A percentile compares a stretch with the other conserved stretches of the same genome.
Conservation (phyloP, 306 rosid species). For the Boehmeria nivea region DNA sequence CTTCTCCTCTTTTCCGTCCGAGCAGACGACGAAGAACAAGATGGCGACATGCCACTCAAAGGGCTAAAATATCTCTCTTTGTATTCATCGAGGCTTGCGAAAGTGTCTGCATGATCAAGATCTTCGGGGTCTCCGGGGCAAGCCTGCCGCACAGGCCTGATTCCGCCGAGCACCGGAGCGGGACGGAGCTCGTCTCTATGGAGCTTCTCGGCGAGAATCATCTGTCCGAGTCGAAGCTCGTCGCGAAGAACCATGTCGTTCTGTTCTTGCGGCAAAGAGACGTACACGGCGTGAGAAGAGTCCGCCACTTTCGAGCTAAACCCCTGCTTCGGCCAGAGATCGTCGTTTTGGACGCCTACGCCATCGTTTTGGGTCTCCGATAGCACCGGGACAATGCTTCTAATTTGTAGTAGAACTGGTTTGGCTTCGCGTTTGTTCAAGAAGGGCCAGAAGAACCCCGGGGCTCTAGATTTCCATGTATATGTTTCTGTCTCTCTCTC, state of each 20-base stretch:
- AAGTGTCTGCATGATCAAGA: no score
- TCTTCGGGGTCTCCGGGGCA: conserved; percentile 90
- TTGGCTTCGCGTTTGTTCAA: conserved; percentile 16
- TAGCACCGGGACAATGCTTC: conserved; percentile 27
- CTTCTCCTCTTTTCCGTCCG: no score
- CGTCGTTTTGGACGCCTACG: no score
- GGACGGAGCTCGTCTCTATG: conserved; percentile 22
- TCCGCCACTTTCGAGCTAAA: conserved; percentile 38
- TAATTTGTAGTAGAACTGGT: conserved; percentile 19
- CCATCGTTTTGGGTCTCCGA: no score
- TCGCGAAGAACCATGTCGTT: conserved; percentile 32
- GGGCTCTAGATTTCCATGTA: conserved; percentile 26
- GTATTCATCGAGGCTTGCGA: no score
- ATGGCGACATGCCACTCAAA: no score
- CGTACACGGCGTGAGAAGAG: conserved; percentile 30
- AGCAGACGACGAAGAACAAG: no score
- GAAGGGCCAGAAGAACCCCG: conserved; percentile 31
- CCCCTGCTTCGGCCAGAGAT: conserved; percentile 32
- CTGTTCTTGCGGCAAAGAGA: conserved; percentile 30
- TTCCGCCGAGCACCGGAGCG: conserved; percentile 25
- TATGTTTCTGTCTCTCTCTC: no score
- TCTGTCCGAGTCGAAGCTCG: conserved; percentile 28
- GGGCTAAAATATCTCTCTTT: no score
- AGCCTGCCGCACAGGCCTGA: no score
- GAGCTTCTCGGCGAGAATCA: conserved; percentile 25